A percentile compares a stretch with the other conserved stretches of the same genome.
Evolutionary conservation across 352 stramenopile genomes (phyloP).

Genomic region (Globisporangium okanoganense): DNA sequence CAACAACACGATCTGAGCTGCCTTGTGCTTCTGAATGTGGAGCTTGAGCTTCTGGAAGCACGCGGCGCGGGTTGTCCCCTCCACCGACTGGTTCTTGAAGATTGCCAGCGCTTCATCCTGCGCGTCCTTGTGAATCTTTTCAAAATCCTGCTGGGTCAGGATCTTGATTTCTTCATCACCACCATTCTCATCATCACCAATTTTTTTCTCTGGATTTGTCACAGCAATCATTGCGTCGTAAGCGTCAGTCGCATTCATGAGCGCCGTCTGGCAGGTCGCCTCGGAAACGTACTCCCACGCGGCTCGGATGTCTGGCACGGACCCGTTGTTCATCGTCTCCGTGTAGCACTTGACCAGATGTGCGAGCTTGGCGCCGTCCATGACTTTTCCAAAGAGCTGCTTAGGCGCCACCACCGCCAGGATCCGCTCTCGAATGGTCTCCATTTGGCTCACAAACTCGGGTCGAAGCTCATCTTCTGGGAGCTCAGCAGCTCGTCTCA

Average conservation of each 20-base stretch:
- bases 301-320: constrained; percentile 77
- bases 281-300: constrained; percentile 83
- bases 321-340: constrained; percentile 72
- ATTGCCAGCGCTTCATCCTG: constrained; percentile 63
- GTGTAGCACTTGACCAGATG: constrained; percentile 68
- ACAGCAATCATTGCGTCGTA: constrained; percentile 55
- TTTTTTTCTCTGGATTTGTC: constrained; percentile 19
- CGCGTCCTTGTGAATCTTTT: constrained; percentile 66
- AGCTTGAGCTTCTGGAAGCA: constrained; percentile 79
- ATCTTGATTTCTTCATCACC: constrained; percentile 28
- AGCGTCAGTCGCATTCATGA: constrained; percentile 42
- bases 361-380: constrained; percentile 61
- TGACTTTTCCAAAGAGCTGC: constrained; percentile 55
- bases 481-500: constrained; percentile 58
- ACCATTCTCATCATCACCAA: constrained; percentile 19
- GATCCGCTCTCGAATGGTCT: constrained; percentile 39
- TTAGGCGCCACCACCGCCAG: constrained; percentile 54
- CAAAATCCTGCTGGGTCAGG: constrained; percentile 66
- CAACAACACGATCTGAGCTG: constrained; percentile 44
- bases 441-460: constrained; percentile 81
- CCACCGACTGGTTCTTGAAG: constrained; percentile 69
- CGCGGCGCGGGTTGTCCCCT: constrained; percentile 45
- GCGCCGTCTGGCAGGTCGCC: constrained; percentile 63
- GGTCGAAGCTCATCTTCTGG: constrained; percentile 48
- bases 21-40: constrained; percentile 60